Base-by-base conservation (phyloP, 139 green algal genomes). In the Picochlorum sp. region DNA sequence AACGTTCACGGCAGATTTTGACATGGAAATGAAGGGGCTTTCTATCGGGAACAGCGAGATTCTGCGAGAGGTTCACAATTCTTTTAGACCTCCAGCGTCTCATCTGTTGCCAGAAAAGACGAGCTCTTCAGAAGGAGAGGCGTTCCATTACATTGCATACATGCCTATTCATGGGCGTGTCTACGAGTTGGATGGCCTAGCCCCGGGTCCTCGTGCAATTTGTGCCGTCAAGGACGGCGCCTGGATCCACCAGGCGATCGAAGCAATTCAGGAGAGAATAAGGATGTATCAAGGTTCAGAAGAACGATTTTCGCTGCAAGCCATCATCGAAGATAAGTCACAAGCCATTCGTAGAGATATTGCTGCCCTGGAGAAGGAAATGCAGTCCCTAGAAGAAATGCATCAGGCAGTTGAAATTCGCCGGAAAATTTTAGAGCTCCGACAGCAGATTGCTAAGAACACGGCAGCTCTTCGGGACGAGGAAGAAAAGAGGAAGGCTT, bases 301-400 rank as follows among this genome's bases (percentile, higher is more conserved):
- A 80, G 91, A 98, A 47, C 79, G 89, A 20, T 99, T 99, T 83
- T 98, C 98, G 65, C 77, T 99, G 9, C 91, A 98, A 91, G 94
- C 92, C 1, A 30, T 98, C 14, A 80, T 96, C 8, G 13, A 31
- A 23, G 16, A 16, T 14, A 56, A 56, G 20, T 9, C 16, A 54
- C 13, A 65, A 16, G 20, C 57, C 13, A 18, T 80, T 23, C 57
- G 57, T 28, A 59, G 72, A 16, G 24, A 68, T 30, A 56, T 88
- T 8, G 18, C 45, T 9, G 61, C 70, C n/a, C 38, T 71, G 52
- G 30, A 86, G 6, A 62, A 23, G 2, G 21, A 30, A n/a, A 31
- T 30, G 23, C 20, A 65, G 18, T 49, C 41, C 1, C 30, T 62
- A 41, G 23, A 69, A 37, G 57, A 24, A 7, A 31, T 41, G 26